Evolutionary conservation across 192 early-diverging fungal genomes (phyloP).

Genomic region (Backusella parvicylindrica): DNA sequence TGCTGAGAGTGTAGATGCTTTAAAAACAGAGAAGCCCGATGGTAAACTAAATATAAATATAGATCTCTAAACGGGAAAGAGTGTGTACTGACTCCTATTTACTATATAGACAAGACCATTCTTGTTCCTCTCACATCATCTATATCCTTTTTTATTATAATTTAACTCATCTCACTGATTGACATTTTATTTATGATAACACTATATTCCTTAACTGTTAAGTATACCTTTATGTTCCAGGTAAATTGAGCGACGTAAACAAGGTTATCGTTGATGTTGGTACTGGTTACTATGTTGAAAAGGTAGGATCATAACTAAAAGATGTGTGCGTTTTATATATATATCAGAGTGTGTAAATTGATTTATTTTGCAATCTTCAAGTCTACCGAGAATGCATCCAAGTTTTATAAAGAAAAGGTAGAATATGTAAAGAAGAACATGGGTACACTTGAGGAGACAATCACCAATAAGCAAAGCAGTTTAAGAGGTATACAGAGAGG

Average conservation of each 20-base stretch:
- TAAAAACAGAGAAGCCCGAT: constrained; percentile 50
- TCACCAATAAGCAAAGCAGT: constrained; percentile 74
- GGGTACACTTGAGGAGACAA: constrained; percentile 77
- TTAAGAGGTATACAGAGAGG: constrained; percentile 42
- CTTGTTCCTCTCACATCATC: constrained; percentile 80
- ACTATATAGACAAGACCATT: constrained; percentile 50
- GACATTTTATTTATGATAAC: background rate
- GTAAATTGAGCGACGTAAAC: constrained; percentile 73
- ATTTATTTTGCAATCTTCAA: constrained; percentile 22
- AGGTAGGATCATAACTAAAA: constrained; percentile 61
- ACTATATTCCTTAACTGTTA: constrained; percentile 17
- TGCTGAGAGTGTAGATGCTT: constrained; percentile 63
- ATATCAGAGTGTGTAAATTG: too few relatives aligned
- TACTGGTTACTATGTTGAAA: constrained; percentile 94
- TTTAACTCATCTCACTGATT: background rate
- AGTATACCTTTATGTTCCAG: constrained; percentile 84
- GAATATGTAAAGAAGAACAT: constrained; percentile 79
- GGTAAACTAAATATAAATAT: constrained; percentile 21
- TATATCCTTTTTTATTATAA: constrained; percentile 46
- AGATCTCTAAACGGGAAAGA: too few relatives aligned
- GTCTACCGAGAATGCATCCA: constrained; percentile 73
- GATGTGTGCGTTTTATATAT: too few relatives aligned
- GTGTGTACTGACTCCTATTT: background rate
- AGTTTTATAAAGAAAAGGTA: constrained; percentile 82
- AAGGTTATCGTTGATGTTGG: constrained; percentile 94